Conservation (phyloP, 495 filamentous ascomycete genomes). For the Xylaria scruposa region DNA sequence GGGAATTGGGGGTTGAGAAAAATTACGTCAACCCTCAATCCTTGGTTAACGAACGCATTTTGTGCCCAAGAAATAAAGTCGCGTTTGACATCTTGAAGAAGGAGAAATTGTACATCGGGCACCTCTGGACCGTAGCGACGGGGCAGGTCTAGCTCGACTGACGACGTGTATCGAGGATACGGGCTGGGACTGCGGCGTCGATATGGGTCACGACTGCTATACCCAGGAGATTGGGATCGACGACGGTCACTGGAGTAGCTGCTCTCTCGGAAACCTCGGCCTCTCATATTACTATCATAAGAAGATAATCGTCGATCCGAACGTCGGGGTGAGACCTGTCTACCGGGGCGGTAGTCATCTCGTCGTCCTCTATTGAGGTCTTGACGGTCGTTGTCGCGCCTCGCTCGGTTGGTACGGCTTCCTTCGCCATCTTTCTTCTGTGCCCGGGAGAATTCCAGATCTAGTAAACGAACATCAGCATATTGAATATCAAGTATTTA, state of each 20-base stretch:
- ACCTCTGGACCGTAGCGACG: constrained; percentile 76
- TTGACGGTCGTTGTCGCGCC: constrained; percentile 53
- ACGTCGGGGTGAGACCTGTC: constrained; percentile 59
- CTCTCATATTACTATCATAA: constrained; percentile 47
- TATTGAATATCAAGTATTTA: constrained; percentile 2
- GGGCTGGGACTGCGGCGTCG: constrained; percentile 70
- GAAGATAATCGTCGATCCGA: constrained; percentile 44
- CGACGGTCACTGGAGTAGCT: constrained; percentile 55
- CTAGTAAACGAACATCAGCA: constrained; percentile 56
- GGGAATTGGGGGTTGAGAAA: constrained; percentile 78
- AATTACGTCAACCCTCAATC: constrained; percentile 76
- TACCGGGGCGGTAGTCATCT: constrained; percentile 71
- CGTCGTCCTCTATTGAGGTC: constrained; percentile 57
- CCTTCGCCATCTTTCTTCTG: constrained; percentile 76
- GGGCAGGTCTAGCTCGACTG: constrained; percentile 73
- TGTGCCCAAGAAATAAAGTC: constrained; percentile 86
- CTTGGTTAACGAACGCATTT: constrained; percentile 70
- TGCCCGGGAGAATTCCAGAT: constrained; percentile 91
- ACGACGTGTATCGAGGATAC: constrained; percentile 54
- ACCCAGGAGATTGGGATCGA: constrained; percentile 72
- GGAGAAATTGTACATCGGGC: constrained; percentile 89
- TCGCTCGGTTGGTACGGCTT: constrained; percentile 40
- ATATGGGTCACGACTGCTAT: constrained; percentile 61
- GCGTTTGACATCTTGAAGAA: constrained; percentile 78
- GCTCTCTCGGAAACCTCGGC: constrained; percentile 45